These are phyloP conservation scores for Styphnolobium japonicum DNA, from an alignment of 306 rosid genomes.

Conservation along the genomic window DNA sequence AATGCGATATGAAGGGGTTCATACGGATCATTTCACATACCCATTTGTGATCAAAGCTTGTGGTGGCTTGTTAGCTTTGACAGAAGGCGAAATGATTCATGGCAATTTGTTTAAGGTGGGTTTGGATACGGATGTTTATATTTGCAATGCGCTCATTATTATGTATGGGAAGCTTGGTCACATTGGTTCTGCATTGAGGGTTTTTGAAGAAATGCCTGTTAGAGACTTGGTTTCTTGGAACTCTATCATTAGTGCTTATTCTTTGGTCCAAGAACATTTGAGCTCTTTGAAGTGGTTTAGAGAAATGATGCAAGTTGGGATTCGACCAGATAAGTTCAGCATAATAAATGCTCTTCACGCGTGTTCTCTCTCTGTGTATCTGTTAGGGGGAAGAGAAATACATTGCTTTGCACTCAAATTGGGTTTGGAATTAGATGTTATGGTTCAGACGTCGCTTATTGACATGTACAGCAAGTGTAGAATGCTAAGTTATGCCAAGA, in stretches of 20 bases:
- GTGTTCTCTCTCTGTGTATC: conserved; percentile 39
- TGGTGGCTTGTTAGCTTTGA: conserved; percentile 34
- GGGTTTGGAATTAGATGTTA: conserved; percentile 40
- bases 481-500: conserved; percentile 42
- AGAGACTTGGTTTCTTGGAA: conserved; percentile 59
- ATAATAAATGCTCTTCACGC: conserved; percentile 40
- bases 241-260: conserved; percentile 51
- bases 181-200: conserved; percentile 36
- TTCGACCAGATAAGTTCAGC: conserved; percentile 46
- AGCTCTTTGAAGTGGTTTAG: conserved; percentile 38
- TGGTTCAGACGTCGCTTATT: conserved; percentile 51
- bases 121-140: conserved; percentile 43
- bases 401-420: conserved; percentile 46
- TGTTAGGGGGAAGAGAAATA: conserved; percentile 40
- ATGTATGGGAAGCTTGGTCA: conserved; percentile 52
- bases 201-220: conserved; percentile 51
- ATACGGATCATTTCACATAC: conserved; percentile 45
- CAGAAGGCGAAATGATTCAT: conserved; percentile 39
- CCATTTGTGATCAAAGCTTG: conserved; percentile 54
- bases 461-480: conserved; percentile 55
- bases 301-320: conserved; percentile 38
- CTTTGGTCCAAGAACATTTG: conserved; percentile 31
- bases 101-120: conserved; percentile 48
- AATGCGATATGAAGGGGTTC: conserved; percentile 48
- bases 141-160: conserved; percentile 43